Base-by-base conservation (phyloP, 371 early-diverging fungal genomes). In the Mortierella sp. region DNA sequence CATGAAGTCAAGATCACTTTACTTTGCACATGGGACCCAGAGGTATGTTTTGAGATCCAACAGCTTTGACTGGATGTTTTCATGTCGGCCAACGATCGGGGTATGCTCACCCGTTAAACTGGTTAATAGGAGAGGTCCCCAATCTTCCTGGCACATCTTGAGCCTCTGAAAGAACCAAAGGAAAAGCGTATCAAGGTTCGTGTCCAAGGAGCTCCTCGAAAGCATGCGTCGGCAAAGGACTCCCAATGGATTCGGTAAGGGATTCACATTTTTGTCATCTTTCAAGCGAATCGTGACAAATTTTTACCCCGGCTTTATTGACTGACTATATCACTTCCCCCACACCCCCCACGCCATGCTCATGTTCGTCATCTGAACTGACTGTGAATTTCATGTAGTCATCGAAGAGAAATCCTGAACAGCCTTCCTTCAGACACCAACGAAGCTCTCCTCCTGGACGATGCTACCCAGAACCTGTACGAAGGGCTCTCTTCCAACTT, bases 401-500 rank as follows among this genome's bases (percentile, higher is more conserved):
- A 26, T 86, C 26, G 53, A 53, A 53, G 26, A 53, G 23, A 19
- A 9, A 53, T 82, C 37, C 37, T 37, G 37, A 37, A 37, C 37
- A 37, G 37, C 9, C 37, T 83, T 28, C 66, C 68, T 6, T 58
- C 63, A 5, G 83, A 83, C 52, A 74, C 84, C 16, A 86, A 86
- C 57, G 88, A 89, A 66, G 81, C 86, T 1, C 50, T 89, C 1
- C 57, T 89, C 61, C 74, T 72, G 21, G 87, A 89, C 67, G 64
- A 80, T 25, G 37, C 37, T 5, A 21, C 64, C 1, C 82, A 81
- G 0, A 74, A 80, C 15, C 28, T 89, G 2, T 87, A 86, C 53
- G 88, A 89, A 68, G 89, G 89, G n/a, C 84, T 88, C 66, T 72
- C 85, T 1, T 87, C 87, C 46, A 89, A 89, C 57, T 87, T 89